Evolutionary conservation across 2,329 filamentous ascomycete genomes (phyloP), one percentile per base, ranked within the genome.

Genomic region (Aspergillus quadricinctus): DNA sequence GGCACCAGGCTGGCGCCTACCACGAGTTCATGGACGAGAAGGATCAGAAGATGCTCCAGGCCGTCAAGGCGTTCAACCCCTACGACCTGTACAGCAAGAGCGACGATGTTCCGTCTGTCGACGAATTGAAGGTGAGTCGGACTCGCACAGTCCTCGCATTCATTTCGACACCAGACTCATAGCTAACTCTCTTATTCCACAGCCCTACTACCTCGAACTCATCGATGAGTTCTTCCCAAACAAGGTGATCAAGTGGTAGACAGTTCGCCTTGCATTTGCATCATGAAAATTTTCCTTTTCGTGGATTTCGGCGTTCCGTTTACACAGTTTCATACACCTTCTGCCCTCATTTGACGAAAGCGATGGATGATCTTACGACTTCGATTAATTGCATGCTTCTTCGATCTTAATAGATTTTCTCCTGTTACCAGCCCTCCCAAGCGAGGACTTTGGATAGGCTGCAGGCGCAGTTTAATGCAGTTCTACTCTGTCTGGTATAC

Each of bases 81-180:
- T 96, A 96, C 67, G 92, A 96, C 70, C 71, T 96, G 52, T 96
- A 96, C 78, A 93, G 88, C 78, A 96, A 96, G 85, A 92, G 87
- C 65, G 91, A 96, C 67, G 89, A 85, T 25, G 81, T 91, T 23
- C 91, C 90, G 1, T 86, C 83, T 56, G 83, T 87, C 0, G 88
- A 91, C 68, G 84, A 89, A 66, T 78, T 96, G 56, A 95, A 93
- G 81, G 81, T 83, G 65, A 63, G 77, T 23, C 23, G 23, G 23
- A 23, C 65, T 31, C 19, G 11, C 14, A 6, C 21, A 23, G 17
- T 52, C 9, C 11, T 41, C 17, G 4, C 23, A 17, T 9, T 43
- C 3, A n/a, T 23, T 23, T 23, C 19, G 9, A 21, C 2, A 3
- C 3, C 2, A n/a, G 23, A 28, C 14, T n/a, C 14, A 23, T 4